Percentiles rank a stretch among this genome's conserved stretches.
Evolutionary conservation across 2,329 filamentous ascomycete species (phyloP).

Genomic region (Colletotrichum lentis): DNA sequence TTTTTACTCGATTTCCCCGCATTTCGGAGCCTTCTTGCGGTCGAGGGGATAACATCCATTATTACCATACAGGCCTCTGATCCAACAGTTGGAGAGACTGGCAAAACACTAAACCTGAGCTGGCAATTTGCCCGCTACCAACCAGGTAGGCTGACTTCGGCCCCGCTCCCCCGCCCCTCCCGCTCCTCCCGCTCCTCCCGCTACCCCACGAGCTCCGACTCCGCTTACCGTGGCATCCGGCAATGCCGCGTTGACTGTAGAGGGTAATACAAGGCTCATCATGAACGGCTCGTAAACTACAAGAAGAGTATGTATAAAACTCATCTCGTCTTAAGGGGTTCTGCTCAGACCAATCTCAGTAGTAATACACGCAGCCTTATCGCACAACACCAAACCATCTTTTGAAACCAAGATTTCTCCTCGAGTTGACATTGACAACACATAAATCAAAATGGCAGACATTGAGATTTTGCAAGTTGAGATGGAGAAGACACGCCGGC

Average conservation of each 20-base stretch:
- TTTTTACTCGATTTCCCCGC: too few species aligned
- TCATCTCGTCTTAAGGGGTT: not conserved
- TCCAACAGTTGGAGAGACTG: too few species aligned
- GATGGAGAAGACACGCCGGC: not conserved
- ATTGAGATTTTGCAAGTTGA: not conserved
- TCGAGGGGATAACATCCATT: too few species aligned
- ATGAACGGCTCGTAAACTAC: not conserved
- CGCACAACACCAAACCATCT: not conserved
- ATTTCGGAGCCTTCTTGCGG: too few species aligned
- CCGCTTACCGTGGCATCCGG: not conserved
- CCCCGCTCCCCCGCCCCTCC: too few species aligned
- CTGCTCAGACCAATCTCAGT: not conserved
- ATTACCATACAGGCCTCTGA: too few species aligned
- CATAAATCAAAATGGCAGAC: not conserved
- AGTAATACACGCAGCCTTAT: not conserved
- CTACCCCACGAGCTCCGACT: constrained; percentile 8
- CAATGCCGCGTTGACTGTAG: not conserved
- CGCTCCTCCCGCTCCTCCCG: not conserved
- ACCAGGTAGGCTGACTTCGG: not conserved
- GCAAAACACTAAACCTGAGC: too few species aligned
- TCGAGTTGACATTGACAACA: not conserved
- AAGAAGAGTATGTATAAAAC: not conserved
- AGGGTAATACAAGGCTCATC: not conserved
- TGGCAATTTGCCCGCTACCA: too few species aligned
- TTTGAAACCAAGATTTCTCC: not conserved